Evolutionary conservation across 129 eudicot genomes (phyloP).

Genomic region (Flaveria brownii): DNA sequence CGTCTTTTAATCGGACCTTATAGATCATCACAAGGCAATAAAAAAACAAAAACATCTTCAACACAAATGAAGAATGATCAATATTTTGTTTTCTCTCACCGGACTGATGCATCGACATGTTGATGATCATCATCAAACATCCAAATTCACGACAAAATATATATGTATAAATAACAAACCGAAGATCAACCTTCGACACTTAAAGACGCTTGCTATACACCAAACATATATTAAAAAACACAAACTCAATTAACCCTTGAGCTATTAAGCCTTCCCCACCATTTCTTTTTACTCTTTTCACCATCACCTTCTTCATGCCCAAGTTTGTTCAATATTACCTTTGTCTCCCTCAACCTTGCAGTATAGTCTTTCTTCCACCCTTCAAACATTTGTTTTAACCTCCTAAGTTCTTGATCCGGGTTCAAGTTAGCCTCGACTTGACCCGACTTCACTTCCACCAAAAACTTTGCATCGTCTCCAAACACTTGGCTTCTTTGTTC

Average conservation of each 20-base stretch:
- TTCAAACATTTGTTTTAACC: constrained; percentile 87
- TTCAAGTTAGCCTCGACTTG: constrained; percentile 72
- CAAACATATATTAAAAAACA: constrained; percentile 12
- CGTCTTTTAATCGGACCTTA: no score
- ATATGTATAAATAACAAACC: constrained; percentile 4
- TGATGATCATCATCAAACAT: constrained; percentile 7
- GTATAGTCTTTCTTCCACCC: constrained; percentile 97
- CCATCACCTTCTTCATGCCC: constrained; percentile 63
- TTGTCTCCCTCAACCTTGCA: constrained; percentile 82
- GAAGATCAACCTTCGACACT: background rate
- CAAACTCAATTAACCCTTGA: constrained; percentile 47
- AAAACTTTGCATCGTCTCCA: constrained; percentile 90
- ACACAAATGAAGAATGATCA: background rate
- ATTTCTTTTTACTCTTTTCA: constrained; percentile 70
- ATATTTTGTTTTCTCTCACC: background rate
- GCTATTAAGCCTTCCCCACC: constrained; percentile 93
- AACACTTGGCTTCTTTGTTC: constrained; percentile 91
- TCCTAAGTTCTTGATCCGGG: constrained; percentile 80
- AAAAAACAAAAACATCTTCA: background rate
- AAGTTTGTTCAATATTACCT: constrained; percentile 75
- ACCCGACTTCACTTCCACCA: constrained; percentile 93
- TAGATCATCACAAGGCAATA: background rate
- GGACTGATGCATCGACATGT: background rate
- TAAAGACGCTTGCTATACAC: constrained; percentile 3
- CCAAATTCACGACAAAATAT: background rate